Evolutionary conservation across 1,139 yeast species (phyloP).

Genomic region (Neolecta irregularis): DNA sequence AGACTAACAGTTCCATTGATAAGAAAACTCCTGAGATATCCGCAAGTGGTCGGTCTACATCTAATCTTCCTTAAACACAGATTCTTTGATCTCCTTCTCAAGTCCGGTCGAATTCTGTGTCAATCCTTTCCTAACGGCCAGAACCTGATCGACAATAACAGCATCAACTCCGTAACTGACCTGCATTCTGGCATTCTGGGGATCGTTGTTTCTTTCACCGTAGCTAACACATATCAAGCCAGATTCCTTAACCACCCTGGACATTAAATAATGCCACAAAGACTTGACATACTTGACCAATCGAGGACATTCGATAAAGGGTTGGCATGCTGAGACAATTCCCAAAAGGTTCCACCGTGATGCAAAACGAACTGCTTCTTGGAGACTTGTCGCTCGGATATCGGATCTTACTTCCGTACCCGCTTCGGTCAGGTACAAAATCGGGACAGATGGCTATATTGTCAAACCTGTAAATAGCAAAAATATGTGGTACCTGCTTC

Average conservation of each 20-base stretch:
- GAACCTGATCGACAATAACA: slow-evolving; percentile 71
- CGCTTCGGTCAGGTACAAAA: slow-evolving; percentile 73
- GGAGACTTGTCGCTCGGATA: slow-evolving; percentile 71
- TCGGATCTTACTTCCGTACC: slow-evolving; percentile 81
- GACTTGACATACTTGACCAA: slow-evolving; percentile 47
- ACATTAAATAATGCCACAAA: too few relatives aligned
- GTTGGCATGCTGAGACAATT: slow-evolving; percentile 76
- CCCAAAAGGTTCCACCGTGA: slow-evolving; percentile 86
- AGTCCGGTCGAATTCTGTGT: too few relatives aligned
- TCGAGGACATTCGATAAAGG: slow-evolving; percentile 75
- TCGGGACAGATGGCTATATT: slow-evolving; percentile 47
- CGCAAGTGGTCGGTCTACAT: too few relatives aligned
- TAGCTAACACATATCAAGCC: slow-evolving; percentile 92
- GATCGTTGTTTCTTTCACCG: slow-evolving; percentile 72
- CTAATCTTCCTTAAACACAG: too few relatives aligned
- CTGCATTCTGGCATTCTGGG: slow-evolving; percentile 70
- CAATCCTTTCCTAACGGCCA: slow-evolving; percentile 80
- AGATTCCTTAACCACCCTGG: slow-evolving; percentile 63
- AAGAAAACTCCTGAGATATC: too few relatives aligned
- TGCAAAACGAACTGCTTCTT: slow-evolving; percentile 82
- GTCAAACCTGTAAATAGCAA: not conserved
- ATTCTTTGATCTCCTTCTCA: too few relatives aligned
- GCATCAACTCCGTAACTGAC: slow-evolving; percentile 95
- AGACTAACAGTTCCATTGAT: too few relatives aligned
- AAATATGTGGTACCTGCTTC: slow-evolving; percentile 36